These are phyloP conservation scores for Pseudonitzschia delicatissima DNA, from an alignment of 108 stramenopile species.

Conservation along the genomic window DNA sequence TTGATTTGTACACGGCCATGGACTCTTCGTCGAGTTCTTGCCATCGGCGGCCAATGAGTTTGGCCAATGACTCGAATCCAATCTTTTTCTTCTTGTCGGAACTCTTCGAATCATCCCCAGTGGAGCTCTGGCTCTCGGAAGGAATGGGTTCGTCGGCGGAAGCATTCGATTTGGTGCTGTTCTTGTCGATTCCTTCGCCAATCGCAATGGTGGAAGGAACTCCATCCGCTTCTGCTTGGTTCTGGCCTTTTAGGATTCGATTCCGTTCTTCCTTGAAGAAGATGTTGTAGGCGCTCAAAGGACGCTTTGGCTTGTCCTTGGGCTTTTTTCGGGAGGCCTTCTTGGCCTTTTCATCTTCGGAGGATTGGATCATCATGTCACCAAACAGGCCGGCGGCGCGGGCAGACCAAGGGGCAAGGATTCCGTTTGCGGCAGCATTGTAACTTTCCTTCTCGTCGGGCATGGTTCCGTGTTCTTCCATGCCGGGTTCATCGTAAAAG, in stretches of 20 bases:
- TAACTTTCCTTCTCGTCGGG: constrained; percentile 3
- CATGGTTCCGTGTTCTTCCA: background rate
- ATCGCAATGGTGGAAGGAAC: background rate
- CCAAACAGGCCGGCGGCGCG: constrained; percentile 30
- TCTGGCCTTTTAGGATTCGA: too few relatives aligned
- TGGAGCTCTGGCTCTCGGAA: too few relatives aligned
- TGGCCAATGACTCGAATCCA: constrained; percentile 74
- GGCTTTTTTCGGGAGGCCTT: constrained; percentile 35
- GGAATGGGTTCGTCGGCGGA: too few relatives aligned
- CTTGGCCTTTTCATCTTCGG: constrained; percentile 12
- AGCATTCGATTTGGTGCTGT: too few relatives aligned
- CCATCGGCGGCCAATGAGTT: constrained; percentile 69
- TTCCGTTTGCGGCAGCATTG: constrained; percentile 24
- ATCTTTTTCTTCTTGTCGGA: constrained; percentile 39
- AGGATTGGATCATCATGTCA: constrained; percentile 14
- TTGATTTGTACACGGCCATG: constrained; percentile 55
- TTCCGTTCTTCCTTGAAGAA: constrained; percentile 28
- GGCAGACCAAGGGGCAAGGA: constrained; percentile 33
- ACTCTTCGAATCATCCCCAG: too few relatives aligned
- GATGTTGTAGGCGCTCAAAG: constrained; percentile 55
- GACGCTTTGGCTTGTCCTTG: constrained; percentile 58
- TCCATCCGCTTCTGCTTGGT: too few relatives aligned
- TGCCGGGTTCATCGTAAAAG: background rate
- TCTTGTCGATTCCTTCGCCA: background rate
- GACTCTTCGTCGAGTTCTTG: constrained; percentile 42